Base-by-base conservation (phyloP, 139 green algal genomes). In the Diplosphaera chodatii region DNA sequence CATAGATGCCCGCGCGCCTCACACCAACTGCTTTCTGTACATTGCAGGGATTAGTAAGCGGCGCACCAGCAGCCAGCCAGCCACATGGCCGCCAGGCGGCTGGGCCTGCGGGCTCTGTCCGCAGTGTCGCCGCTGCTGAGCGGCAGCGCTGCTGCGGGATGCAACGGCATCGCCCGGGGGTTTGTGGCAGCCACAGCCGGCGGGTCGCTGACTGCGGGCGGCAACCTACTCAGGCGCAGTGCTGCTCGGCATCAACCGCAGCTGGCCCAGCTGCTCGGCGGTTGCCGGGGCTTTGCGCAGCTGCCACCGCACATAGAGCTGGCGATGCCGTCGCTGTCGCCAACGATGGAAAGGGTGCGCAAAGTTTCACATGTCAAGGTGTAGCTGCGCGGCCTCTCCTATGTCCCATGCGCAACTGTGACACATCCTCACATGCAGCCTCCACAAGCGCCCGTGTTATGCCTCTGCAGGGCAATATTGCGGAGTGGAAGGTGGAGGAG, bases 381-480 rank as follows among this genome's bases (percentile, higher is more conserved):
- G n/a, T n/a, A n/a, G n/a, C n/a, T n/a, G n/a, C n/a, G n/a, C n/a
- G n/a, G n/a, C n/a, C n/a, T n/a, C n/a, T n/a, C n/a, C n/a, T n/a
- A n/a, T n/a, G n/a, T n/a, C n/a, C n/a, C n/a, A n/a, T n/a, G n/a
- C n/a, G n/a, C n/a, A n/a, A n/a, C n/a, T n/a, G n/a, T n/a, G n/a
- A n/a, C n/a, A n/a, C n/a, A n/a, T n/a, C n/a, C n/a, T n/a, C n/a
- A n/a, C n/a, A n/a, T n/a, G n/a, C n/a, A n/a, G n/a, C n/a, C n/a
- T n/a, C n/a, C n/a, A n/a, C n/a, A n/a, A n/a, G n/a, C n/a, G n/a
- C n/a, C n/a, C n/a, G n/a, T n/a, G n/a, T n/a, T n/a, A n/a, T n/a
- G n/a, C n/a, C n/a, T n/a, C n/a, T n/a, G n/a, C 69, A 82, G 63
- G 95, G 94, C 41, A 98, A 96, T 79, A 94, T 99, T 63, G 74